phyloP scores from a whole-genome alignment of 345 rosid species.

The Psidium guajava region DNA sequence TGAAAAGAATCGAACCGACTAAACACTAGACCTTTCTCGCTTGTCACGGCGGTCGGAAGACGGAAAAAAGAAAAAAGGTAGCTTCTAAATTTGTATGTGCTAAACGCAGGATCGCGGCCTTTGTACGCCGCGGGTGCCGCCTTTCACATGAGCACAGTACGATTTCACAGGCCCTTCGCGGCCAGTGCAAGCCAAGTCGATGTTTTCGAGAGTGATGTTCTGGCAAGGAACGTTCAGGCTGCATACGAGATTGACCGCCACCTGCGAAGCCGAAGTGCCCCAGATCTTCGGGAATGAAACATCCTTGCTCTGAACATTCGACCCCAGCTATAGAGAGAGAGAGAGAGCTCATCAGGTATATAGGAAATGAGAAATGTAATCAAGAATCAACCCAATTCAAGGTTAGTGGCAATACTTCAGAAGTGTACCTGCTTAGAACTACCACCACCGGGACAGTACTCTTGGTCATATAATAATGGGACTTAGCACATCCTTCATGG shows the following conservation, averaged over 20 bases:
- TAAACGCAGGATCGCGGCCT: background rate
- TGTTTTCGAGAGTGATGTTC: conserved; percentile 2
- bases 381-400: background rate
- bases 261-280: conserved; percentile 10
- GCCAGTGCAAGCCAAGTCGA: background rate
- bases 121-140: background rate
- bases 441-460: conserved; percentile 13
- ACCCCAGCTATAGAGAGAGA: background rate
- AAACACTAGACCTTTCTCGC: conserved; percentile 30
- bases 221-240: conserved; percentile 8
- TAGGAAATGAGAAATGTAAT: background rate
- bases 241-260: conserved; percentile 10
- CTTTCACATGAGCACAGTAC: background rate
- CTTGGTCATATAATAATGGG: conserved; percentile 35
- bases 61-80: background rate
- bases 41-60: background rate
- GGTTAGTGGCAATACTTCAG: background rate
- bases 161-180: background rate
- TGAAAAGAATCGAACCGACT: no score
- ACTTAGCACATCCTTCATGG: conserved; percentile 15
- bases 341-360: background rate
- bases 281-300: background rate
- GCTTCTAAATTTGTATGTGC: background rate
- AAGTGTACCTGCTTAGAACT: background rate
- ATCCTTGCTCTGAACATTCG: conserved; percentile 5